Conservation (phyloP, 495 filamentous ascomycete species). For the Melanomma pulvis-pyrius region DNA sequence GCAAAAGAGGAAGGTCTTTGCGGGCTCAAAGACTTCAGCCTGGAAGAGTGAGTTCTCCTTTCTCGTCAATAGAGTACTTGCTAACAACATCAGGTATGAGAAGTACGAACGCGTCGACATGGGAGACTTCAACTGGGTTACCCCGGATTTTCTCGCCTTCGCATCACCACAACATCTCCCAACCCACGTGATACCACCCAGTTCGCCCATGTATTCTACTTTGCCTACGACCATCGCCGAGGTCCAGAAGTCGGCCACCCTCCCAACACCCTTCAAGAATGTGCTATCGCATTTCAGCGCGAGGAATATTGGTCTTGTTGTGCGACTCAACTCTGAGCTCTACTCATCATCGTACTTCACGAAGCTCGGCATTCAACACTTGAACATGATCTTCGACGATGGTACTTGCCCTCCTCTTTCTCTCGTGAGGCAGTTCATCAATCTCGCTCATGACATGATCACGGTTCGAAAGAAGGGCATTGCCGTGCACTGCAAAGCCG, state of each 20-base stretch:
- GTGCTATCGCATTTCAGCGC: conserved; percentile 85
- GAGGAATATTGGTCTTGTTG: conserved; percentile 86
- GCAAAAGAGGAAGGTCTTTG: conserved; percentile 93
- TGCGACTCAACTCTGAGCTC: conserved; percentile 91
- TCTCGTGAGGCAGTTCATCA: conserved; percentile 89
- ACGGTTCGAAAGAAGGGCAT: conserved; percentile 83
- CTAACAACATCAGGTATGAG: conserved; percentile 67
- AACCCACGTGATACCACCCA: conserved; percentile 65
- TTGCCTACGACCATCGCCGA: conserved; percentile 70
- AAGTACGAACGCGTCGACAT: conserved; percentile 93
- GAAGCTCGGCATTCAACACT: conserved; percentile 87
- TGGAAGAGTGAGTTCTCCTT: conserved; percentile 74
- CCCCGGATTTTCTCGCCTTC: conserved; percentile 91
- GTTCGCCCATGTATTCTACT: conserved; percentile 69
- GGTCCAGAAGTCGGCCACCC: conserved; percentile 60
- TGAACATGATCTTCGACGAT: conserved; percentile 99
- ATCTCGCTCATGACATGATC: conserved; percentile 91
- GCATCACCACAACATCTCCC: conserved; percentile 88
- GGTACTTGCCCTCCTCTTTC: conserved; percentile 89
- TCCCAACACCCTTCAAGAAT: conserved; percentile 90
- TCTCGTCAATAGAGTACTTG: conserved; percentile 12
- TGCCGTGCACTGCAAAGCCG: conserved; percentile 97
- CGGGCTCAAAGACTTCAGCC: conserved; percentile 81
- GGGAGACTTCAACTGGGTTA: conserved; percentile 99
- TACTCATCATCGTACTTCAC: conserved; percentile 96